Base-by-base conservation (phyloP, 1,139 yeast genomes). In the Zygosaccharomyces pseudobailii region DNA sequence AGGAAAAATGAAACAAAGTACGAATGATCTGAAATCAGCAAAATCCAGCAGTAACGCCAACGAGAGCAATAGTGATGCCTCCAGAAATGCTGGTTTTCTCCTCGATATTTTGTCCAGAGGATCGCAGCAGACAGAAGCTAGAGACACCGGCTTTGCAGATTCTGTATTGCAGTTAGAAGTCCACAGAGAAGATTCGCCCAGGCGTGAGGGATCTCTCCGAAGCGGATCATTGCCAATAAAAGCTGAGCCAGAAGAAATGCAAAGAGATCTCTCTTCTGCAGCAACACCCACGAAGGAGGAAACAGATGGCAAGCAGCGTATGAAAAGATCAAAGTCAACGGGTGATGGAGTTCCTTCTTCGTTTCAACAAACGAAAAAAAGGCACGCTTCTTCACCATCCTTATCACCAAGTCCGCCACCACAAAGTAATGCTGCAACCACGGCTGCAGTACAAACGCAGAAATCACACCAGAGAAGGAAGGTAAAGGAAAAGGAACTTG, bases 401-500 rank as follows among this genome's bases (percentile, higher is more conserved):
- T 13, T 17, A 21, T n/a, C 41, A 19, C 25, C 31, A 6, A 5
- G 34, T 13, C 10, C 41, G 24, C 25, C 41, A 4, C 21, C 32
- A 4, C 34, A 33, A n/a, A 25, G 4, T 71, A 94, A 30, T 6
- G 19, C 17, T 9, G 33, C 41, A 10, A 28, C 3, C 71, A 94
- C 30, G 19, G 13, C 7, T 13, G 19, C 33, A 17, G 24, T n/a
- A 10, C 42, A 21, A 21, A 21, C 38, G 13, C 43, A 27, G 37
- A 51, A 48, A 40, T 84, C 87, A 71, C 73, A 95, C 54, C 80
- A 84, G 58, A 86, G 84, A 72, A 86, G 84, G 75, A 88, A 87
- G 71, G 58, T 82, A 65, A 83, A 86, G 61, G 96, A 88, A 66
- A 88, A 83, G 65, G 90, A 87, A 64, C 80, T 87, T 83, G 95